Percentiles rank a stretch among this genome's conserved stretches.
Conservation (phyloP, 164 flowering plant genomes). For the Vitis amurensis region DNA sequence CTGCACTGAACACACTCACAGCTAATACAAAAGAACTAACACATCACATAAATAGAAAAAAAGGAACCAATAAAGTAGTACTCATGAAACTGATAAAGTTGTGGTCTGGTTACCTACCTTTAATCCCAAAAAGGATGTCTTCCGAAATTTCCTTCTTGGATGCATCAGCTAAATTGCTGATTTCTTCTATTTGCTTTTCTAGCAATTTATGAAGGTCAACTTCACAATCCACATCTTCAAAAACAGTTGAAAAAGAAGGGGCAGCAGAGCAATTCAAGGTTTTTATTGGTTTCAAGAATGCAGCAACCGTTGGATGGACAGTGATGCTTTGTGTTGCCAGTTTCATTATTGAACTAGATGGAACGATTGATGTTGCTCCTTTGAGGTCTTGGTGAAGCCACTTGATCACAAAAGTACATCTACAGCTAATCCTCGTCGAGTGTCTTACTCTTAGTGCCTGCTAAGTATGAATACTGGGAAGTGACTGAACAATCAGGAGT, state of each 20-base stretch:
- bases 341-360: slow-evolving; percentile 41
- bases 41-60: neutral
- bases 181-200: slow-evolving; percentile 41
- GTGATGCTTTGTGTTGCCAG: slow-evolving; percentile 25
- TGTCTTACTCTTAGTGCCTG: slow-evolving; percentile 46
- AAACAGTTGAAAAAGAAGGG: slow-evolving; percentile 16
- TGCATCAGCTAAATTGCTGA: slow-evolving; percentile 25
- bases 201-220: slow-evolving; percentile 26
- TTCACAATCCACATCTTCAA: slow-evolving; percentile 23
- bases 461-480: neutral
- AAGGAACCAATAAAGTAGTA: neutral
- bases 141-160: slow-evolving; percentile 16
- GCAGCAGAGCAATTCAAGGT: slow-evolving; percentile 1
- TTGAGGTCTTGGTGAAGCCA: slow-evolving; percentile 34
- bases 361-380: slow-evolving; percentile 29
- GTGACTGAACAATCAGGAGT: neutral
- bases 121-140: slow-evolving; percentile 20
- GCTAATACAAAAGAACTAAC: neutral
- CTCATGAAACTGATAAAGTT: neutral
- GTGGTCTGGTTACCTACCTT: slow-evolving; percentile 15
- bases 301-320: slow-evolving; percentile 36
- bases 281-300: slow-evolving; percentile 28
- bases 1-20: neutral
- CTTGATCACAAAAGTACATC: slow-evolving; percentile 45
- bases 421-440: slow-evolving; percentile 39